phyloP scores from a whole-genome alignment of 352 stramenopile genomes.

The Phytophthora vignae region DNA sequence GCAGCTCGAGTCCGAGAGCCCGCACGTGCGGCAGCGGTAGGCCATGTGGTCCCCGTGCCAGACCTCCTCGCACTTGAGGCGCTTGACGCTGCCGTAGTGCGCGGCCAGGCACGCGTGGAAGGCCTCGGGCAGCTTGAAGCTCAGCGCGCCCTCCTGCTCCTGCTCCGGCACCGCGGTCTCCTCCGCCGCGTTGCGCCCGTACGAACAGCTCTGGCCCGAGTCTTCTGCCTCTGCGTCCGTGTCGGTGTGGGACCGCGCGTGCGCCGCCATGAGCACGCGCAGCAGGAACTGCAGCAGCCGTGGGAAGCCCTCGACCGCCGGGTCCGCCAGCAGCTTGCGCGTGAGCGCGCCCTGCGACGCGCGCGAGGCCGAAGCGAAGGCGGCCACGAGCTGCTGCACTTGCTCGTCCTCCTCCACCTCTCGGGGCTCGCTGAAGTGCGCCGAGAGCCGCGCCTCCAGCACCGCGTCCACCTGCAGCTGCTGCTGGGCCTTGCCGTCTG shows the following conservation, averaged over 20 bases:
- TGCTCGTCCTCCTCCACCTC: not conserved
- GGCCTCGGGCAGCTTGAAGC: constrained; percentile 41
- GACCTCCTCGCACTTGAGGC: constrained; percentile 87
- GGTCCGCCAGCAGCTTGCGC: constrained; percentile 37
- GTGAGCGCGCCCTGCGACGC: constrained; percentile 53
- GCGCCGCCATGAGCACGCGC: constrained; percentile 64
- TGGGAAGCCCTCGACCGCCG: constrained; percentile 42
- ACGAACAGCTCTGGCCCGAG: constrained; percentile 9
- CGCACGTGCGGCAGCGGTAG: constrained; percentile 84
- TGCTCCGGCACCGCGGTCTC: too few relatives aligned
- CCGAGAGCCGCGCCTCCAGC: constrained; percentile 55
- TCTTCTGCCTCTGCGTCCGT: not conserved
- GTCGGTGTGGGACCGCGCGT: constrained; percentile 39
- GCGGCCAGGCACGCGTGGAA: constrained; percentile 60
- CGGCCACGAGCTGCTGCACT: constrained; percentile 38
- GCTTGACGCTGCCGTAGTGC: constrained; percentile 72
- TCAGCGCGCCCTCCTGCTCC: constrained; percentile 40
- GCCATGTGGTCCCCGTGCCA: constrained; percentile 90
- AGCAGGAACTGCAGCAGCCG: constrained; percentile 72
- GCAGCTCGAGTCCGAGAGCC: constrained; percentile 87
- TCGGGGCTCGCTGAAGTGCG: constrained; percentile 33
- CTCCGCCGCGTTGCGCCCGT: not conserved
- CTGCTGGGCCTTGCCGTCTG: too few relatives aligned
- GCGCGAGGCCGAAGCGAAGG: constrained; percentile 47
- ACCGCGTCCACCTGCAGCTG: constrained; percentile 27